Evolutionary conservation across 2,329 filamentous ascomycete species (phyloP), one percentile per base, ranked within the genome.

Genomic region (Penicillium sp.): DNA sequence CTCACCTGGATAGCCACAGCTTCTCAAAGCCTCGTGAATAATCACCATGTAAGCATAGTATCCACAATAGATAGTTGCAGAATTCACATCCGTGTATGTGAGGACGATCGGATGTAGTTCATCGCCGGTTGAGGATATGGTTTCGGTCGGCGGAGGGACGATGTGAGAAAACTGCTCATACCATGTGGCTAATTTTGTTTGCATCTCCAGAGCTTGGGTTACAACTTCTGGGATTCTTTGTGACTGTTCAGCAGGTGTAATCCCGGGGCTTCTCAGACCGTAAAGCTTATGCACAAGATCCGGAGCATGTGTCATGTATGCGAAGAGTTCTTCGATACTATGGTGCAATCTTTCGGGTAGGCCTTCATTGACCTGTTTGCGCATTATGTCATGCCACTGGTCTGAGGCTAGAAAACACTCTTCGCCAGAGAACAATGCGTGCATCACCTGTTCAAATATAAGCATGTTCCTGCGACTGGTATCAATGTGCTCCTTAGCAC

Each of bases 31-130:
- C 37, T 63, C 60, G 34, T 65, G 61, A 4, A 66, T 54, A 29
- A 66, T 53, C 6, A 56, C 50, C 62, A 61, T 64, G 33, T 59
- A 66, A 13, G 64, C 53, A 29, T 62, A 63, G 41, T 64, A 64
- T 16, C 54, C 51, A 33, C 55, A 59, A 27, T 58, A 64, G 3
- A 66, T 55, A 0, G 58, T 51, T 1, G 61, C 60, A 13, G 52
- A 53, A 33, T 53, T 55, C 13, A 62, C 36, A 19, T 63, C 57
- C 3, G 55, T 47, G 29, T 62, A 66, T 1, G 27, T 49, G 19
- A 64, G 49, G 12, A 64, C 52, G 2, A 52, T 44, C 1, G 62
- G 60, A 14, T 53, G 62, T 16, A 63, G 13, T 3, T 28, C 9
- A 37, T 66, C 63, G 2, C 43, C 52, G 4, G 37, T 56, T 5